Conservation (phyloP, 768 basidiomycete genomes). For the Kwoniella dejecticola region DNA sequence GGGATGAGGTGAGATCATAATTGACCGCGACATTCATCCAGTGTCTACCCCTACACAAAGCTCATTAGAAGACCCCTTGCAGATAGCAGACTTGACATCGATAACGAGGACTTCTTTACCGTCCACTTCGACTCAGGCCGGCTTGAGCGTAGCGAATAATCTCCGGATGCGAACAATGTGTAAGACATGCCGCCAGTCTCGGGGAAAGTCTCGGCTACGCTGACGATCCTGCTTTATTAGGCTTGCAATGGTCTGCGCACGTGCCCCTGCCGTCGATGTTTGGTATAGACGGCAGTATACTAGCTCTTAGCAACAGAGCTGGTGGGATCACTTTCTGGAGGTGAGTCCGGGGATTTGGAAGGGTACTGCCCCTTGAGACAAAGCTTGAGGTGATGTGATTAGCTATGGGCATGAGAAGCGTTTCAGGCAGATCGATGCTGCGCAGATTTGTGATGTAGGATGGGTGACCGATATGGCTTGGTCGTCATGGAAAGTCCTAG, state of each 20-base stretch:
- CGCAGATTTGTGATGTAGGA: slow-evolving; percentile 7
- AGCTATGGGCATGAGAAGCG: slow-evolving; percentile 30
- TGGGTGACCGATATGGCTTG: slow-evolving; percentile 37
- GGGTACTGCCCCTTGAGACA: too few species aligned
- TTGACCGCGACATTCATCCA: not conserved
- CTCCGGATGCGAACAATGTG: slow-evolving; percentile 31
- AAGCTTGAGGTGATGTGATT: not conserved
- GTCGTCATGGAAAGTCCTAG: slow-evolving; percentile 28
- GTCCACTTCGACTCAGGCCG: not conserved
- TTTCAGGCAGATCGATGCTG: slow-evolving; percentile 8
- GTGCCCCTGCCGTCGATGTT: slow-evolving; percentile 14
- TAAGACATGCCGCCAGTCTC: too few species aligned
- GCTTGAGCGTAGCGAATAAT: slow-evolving; percentile 12
- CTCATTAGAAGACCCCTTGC: not conserved
- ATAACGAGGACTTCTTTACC: slow-evolving; percentile 7
- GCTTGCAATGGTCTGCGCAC: slow-evolving; percentile 35
- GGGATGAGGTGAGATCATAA: slow-evolving; percentile 33
- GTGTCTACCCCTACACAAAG: not conserved
- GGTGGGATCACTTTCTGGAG: slow-evolving; percentile 37
- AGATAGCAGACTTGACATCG: slow-evolving; percentile 26
- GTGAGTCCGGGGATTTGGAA: too few species aligned
- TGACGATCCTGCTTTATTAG: not conserved
- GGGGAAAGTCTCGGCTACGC: too few species aligned
- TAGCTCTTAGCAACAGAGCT: slow-evolving; percentile 37
- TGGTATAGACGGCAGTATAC: slow-evolving; percentile 33